These are phyloP conservation scores for Colletotrichum plurivorum DNA, from an alignment of 2,329 filamentous ascomycete genomes.

Conservation along the genomic window DNA sequence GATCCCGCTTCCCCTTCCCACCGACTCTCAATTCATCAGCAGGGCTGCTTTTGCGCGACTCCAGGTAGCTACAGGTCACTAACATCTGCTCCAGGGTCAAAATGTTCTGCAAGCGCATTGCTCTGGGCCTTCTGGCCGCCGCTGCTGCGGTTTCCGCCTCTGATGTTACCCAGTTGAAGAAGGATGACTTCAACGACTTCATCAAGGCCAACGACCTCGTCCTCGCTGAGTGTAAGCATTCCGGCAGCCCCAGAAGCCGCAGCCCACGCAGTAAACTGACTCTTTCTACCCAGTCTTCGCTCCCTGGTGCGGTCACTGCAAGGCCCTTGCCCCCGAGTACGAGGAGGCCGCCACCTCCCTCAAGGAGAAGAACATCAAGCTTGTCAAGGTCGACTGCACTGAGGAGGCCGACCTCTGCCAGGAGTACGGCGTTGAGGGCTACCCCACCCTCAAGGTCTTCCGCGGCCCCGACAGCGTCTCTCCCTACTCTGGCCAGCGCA, in stretches of 20 bases:
- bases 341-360: slow-evolving; percentile 87
- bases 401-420: slow-evolving; percentile 94
- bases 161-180: slow-evolving; percentile 88
- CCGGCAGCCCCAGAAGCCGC: slow-evolving; percentile 16
- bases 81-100: slow-evolving; percentile 44
- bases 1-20: background rate
- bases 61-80: background rate
- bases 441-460: slow-evolving; percentile 99
- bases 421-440: slow-evolving; percentile 92
- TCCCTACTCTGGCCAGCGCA: slow-evolving; percentile 90
- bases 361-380: slow-evolving; percentile 89
- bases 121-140: slow-evolving; percentile 68
- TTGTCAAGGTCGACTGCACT: slow-evolving; percentile 95
- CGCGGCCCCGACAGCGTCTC: slow-evolving; percentile 85
- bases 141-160: slow-evolving; percentile 72
- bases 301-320: slow-evolving; percentile 98
- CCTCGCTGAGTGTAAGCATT: slow-evolving; percentile 87
- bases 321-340: slow-evolving; percentile 94
- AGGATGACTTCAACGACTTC: slow-evolving; percentile 89
- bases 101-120: slow-evolving; percentile 66
- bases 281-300: slow-evolving; percentile 78
- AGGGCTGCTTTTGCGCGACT: background rate
- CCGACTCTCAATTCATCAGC: background rate
- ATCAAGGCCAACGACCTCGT: slow-evolving; percentile 89
- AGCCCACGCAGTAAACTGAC: slow-evolving; percentile 53